These are phyloP conservation scores for Helotiales sp. DNA, from an alignment of 2,329 filamentous ascomycete species.

Conservation along the genomic window DNA sequence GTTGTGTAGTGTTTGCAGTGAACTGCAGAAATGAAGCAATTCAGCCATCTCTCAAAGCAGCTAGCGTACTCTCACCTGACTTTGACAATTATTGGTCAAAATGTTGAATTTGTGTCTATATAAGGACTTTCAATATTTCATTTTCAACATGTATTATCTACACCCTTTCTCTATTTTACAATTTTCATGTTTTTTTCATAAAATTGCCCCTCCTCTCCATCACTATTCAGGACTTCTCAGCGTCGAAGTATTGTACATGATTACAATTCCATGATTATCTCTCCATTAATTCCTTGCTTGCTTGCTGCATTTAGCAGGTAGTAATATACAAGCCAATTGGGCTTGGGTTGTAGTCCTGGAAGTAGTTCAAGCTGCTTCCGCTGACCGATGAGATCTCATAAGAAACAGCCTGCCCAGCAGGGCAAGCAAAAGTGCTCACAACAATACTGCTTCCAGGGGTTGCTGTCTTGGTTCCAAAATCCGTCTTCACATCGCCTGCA, in stretches of 20 bases:
- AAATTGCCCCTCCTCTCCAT: no score
- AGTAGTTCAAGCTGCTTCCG: constrained; percentile 55
- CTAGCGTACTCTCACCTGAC: no score
- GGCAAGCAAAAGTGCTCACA: constrained; percentile 54
- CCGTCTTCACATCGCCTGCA: constrained; percentile 44
- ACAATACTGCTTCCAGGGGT: constrained; percentile 53
- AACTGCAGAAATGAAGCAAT: no score
- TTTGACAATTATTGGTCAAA: no score
- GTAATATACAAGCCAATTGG: constrained; percentile 43
- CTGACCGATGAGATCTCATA: constrained; percentile 53
- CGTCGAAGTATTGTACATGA: background rate
- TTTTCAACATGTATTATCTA: no score
- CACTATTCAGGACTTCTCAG: no score
- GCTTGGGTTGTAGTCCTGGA: constrained; percentile 61
- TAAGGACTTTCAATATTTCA: no score
- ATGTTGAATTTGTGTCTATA: no score
- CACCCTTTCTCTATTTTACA: no score
- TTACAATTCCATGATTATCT: background rate
- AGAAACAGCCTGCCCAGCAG: constrained; percentile 49
- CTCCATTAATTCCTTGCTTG: background rate
- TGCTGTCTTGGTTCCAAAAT: constrained; percentile 41
- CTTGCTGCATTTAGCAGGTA: constrained; percentile 18
- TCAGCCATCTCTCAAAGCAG: no score
- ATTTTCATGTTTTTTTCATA: no score
- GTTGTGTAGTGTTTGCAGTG: no score